Conservation (phyloP, 2,329 filamentous ascomycete species). For the Xylariales sp. region DNA sequence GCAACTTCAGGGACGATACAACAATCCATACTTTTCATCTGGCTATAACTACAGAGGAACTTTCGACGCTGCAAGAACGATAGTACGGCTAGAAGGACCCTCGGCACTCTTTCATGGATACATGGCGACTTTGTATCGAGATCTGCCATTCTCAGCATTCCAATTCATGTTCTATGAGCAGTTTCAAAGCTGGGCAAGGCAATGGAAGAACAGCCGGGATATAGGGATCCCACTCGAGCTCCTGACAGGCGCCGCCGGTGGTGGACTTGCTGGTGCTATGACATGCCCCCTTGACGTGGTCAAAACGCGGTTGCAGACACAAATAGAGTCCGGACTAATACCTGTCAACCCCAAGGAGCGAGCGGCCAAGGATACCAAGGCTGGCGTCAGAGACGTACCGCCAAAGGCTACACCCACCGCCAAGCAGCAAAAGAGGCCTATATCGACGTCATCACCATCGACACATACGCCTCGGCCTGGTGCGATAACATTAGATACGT, state of each 20-base stretch:
- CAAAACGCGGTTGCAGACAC: conserved; percentile 88
- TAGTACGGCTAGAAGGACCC: conserved; percentile 76
- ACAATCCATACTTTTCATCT: conserved; percentile 89
- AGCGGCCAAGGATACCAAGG: conserved; percentile 18
- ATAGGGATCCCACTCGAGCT: conserved; percentile 85
- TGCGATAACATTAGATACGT: conserved; percentile 77
- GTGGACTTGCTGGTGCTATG: conserved; percentile 87
- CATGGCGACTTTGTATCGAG: conserved; percentile 89
- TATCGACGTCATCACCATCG: conserved; percentile 86
- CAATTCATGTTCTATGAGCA: conserved; percentile 99
- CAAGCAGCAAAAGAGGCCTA: conserved; percentile 60
- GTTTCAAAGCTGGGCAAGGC: conserved; percentile 74
- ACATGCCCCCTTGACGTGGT: conserved; percentile 97
- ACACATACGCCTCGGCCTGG: conserved; percentile 77
- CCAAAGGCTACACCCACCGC: conserved; percentile 23
- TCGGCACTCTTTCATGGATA: conserved; percentile 93
- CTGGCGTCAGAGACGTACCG: conserved; percentile 16
- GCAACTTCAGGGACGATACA: conserved; percentile 89
- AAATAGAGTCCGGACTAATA: conserved; percentile 50
- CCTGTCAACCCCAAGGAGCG: conserved; percentile 21
- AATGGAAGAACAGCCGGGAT: conserved; percentile 73
- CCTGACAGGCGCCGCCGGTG: conserved; percentile 81
- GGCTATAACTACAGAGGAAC: conserved; percentile 95
- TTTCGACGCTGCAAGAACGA: conserved; percentile 77
- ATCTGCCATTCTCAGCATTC: conserved; percentile 90